These are phyloP conservation scores for Leucocoprinus leucothites DNA, from an alignment of 768 basidiomycete genomes.

Conservation along the genomic window DNA sequence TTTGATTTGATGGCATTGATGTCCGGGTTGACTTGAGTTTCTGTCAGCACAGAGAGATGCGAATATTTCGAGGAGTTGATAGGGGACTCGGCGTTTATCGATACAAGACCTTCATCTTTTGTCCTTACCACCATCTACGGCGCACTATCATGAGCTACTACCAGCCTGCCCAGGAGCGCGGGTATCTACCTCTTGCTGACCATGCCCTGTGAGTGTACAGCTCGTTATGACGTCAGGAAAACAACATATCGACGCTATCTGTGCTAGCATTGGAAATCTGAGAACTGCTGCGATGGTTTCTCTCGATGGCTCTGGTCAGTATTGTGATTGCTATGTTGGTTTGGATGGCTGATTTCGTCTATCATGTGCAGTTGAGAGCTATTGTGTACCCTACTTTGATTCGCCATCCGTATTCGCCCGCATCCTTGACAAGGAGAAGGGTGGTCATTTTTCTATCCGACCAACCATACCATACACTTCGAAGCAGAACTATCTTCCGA, in stretches of 20 bases:
- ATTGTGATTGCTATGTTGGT: too few species aligned
- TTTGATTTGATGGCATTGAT: not conserved
- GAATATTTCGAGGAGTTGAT: conserved; percentile 9
- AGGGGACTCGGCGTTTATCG: conserved; percentile 7
- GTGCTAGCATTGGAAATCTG: conserved; percentile 72
- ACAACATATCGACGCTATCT: conserved; percentile 11
- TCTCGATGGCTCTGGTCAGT: conserved; percentile 75
- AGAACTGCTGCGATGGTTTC: conserved; percentile 82
- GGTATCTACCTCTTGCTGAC: conserved; percentile 74
- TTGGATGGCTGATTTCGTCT: not conserved
- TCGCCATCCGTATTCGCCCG: conserved; percentile 91
- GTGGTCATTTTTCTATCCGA: conserved; percentile 90
- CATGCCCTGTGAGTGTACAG: conserved; percentile 65
- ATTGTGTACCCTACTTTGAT: conserved; percentile 92
- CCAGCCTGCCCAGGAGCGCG: conserved; percentile 51
- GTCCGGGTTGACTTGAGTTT: not conserved
- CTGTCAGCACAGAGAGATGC: conserved; percentile 5
- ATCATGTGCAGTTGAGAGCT: conserved; percentile 68
- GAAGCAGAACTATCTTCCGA: conserved; percentile 82
- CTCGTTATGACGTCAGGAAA: conserved; percentile 1
- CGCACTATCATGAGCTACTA: conserved; percentile 49
- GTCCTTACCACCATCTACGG: conserved; percentile 16
- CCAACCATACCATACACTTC: conserved; percentile 66
- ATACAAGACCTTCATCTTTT: not conserved
- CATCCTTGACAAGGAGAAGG: conserved; percentile 86